These are phyloP conservation scores for Arxiozyma heterogenica DNA, from an alignment of 1,139 yeast species.

Conservation along the genomic window DNA sequence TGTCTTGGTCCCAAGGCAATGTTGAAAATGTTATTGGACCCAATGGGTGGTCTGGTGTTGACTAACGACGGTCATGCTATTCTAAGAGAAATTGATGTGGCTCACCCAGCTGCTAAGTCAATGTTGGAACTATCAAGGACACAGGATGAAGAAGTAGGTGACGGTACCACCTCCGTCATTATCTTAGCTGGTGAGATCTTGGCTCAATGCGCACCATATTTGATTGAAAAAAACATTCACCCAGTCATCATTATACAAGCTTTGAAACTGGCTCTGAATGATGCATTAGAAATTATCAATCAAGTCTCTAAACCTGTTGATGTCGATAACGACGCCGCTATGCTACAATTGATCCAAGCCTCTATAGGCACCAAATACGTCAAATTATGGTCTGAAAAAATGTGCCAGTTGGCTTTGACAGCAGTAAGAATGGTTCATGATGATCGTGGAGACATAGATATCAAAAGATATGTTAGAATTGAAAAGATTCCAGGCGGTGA, in stretches of 20 bases:
- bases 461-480: constrained; percentile 83
- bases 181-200: constrained; percentile 92
- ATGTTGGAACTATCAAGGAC: constrained; percentile 97
- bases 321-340: constrained; percentile 70
- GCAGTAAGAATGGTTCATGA: constrained; percentile 77
- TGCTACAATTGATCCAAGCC: constrained; percentile 78
- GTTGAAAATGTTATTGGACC: constrained; percentile 96
- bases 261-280: constrained; percentile 79
- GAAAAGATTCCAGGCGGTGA: constrained; percentile 98
- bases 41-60: constrained; percentile 96
- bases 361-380: constrained; percentile 95
- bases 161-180: constrained; percentile 95
- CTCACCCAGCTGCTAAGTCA: constrained; percentile 97
- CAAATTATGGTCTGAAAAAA: constrained; percentile 80
- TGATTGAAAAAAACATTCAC: constrained; percentile 83
- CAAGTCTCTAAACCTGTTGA: constrained; percentile 82
- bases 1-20: constrained; percentile 99
- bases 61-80: constrained; percentile 98
- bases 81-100: constrained; percentile 78
- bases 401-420: constrained; percentile 80
- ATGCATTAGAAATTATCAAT: constrained; percentile 83
- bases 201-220: constrained; percentile 90
- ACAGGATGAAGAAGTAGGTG: constrained; percentile 99
- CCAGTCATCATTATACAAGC: constrained; percentile 96
- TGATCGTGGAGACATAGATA: constrained; percentile 58